phyloP scores from a whole-genome alignment of 2,329 filamentous ascomycete genomes.

The Aspergillus hortae region DNA sequence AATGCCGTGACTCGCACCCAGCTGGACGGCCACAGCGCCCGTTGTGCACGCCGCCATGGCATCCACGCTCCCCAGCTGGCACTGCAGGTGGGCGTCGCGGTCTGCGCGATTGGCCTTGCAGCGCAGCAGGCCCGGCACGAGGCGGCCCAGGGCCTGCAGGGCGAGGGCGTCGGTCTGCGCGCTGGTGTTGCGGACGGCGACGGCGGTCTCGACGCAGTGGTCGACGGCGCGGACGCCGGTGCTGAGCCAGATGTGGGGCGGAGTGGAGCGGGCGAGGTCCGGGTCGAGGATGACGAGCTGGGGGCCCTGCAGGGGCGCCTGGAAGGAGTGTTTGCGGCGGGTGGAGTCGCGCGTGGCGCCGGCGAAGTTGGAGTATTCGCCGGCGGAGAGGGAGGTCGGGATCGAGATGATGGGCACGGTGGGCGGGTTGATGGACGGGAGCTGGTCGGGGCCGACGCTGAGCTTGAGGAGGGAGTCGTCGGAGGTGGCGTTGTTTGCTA shows the following conservation, averaged over 20 bases:
- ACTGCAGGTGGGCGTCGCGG: slow-evolving; percentile 43
- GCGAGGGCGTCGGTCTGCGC: slow-evolving; percentile 36
- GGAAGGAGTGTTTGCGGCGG: slow-evolving; percentile 36
- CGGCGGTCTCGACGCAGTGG: slow-evolving; percentile 57
- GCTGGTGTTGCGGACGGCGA: slow-evolving; percentile 36
- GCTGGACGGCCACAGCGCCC: slow-evolving; percentile 31
- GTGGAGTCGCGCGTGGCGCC: slow-evolving; percentile 37
- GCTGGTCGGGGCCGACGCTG: slow-evolving; percentile 23
- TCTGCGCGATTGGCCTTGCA: slow-evolving; percentile 38
- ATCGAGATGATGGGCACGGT: slow-evolving; percentile 37
- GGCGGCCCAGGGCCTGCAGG: slow-evolving; percentile 35
- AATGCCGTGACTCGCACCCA: slow-evolving; percentile 52
- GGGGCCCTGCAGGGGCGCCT: slow-evolving; percentile 40
- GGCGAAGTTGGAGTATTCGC: slow-evolving; percentile 41
- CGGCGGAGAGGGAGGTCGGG: slow-evolving; percentile 42
- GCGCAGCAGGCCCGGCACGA: slow-evolving; percentile 44
- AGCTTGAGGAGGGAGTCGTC: slow-evolving; percentile 39
- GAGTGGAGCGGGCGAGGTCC: slow-evolving; percentile 54
- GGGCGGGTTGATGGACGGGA: slow-evolving; percentile 19
- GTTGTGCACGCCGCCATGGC: slow-evolving; percentile 49
- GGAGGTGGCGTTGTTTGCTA: slow-evolving; percentile 47
- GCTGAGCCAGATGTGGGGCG: slow-evolving; percentile 42
- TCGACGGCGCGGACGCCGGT: slow-evolving; percentile 57
- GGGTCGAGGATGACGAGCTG: slow-evolving; percentile 57
- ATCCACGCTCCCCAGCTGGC: slow-evolving; percentile 50